Evolutionary conservation across 2,329 filamentous ascomycete species (phyloP).

Genomic region (Monosporascus sp.): DNA sequence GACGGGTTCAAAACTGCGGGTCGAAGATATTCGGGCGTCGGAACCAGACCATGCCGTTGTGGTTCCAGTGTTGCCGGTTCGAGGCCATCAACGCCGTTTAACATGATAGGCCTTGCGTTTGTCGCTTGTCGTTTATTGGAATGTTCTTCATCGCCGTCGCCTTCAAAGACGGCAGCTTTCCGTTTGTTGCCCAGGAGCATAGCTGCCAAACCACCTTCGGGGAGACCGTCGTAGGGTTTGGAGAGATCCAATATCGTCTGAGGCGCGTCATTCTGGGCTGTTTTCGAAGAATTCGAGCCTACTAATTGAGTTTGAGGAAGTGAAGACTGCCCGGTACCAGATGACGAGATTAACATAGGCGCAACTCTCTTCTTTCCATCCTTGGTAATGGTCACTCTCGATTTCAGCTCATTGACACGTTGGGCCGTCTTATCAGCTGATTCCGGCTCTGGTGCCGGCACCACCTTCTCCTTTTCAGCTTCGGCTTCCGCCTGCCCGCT

Average conservation of each 20-base stretch:
- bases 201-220: conserved; percentile 78
- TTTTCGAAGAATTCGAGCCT: conserved; percentile 62
- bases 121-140: conserved; percentile 48
- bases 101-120: conserved; percentile 68
- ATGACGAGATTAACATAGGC: conserved; percentile 84
- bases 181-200: conserved; percentile 92
- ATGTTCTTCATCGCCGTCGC: conserved; percentile 66
- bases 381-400: conserved; percentile 89
- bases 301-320: conserved; percentile 84
- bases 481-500: conserved; percentile 25
- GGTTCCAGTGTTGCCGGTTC: conserved; percentile 65
- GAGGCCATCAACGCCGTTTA: conserved; percentile 71
- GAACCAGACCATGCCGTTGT: conserved; percentile 53
- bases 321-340: conserved; percentile 80
- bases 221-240: conserved; percentile 88
- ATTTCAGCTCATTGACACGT: conserved; percentile 64
- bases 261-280: conserved; percentile 63
- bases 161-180: conserved; percentile 68
- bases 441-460: conserved; percentile 37
- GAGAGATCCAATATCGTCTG: conserved; percentile 84
- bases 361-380: conserved; percentile 96
- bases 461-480: conserved; percentile 22
- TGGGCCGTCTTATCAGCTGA: conserved; percentile 48
- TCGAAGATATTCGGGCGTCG: conserved; percentile 77
- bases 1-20: conserved; percentile 82